These are phyloP conservation scores for Pisolithus microcarpus DNA, from an alignment of 768 basidiomycete species.

Conservation along the genomic window DNA sequence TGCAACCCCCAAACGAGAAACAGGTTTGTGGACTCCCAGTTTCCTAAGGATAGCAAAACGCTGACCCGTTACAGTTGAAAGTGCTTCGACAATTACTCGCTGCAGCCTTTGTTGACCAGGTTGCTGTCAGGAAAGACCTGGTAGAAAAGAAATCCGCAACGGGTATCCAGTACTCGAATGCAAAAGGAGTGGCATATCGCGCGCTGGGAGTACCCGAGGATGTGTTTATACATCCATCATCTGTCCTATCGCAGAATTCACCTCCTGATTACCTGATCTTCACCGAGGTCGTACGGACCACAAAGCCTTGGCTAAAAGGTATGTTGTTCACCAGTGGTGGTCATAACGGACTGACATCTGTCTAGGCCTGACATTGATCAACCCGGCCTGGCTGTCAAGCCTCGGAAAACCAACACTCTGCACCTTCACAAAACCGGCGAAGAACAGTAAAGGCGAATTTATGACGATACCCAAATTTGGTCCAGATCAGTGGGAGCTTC, in stretches of 20 bases:
- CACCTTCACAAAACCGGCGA: slow-evolving; percentile 80
- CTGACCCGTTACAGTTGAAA: slow-evolving; percentile 57
- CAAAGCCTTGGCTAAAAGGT: slow-evolving; percentile 78
- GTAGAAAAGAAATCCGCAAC: slow-evolving; percentile 49
- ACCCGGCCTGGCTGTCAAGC: slow-evolving; percentile 79
- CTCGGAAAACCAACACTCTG: slow-evolving; percentile 78
- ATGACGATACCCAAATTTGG: slow-evolving; percentile 84
- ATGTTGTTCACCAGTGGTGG: slow-evolving; percentile 7
- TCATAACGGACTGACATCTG: neutral
- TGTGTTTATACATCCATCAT: slow-evolving; percentile 88
- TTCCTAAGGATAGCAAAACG: neutral
- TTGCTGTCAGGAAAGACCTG: slow-evolving; percentile 86
- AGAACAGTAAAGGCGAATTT: slow-evolving; percentile 56
- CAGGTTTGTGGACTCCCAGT: slow-evolving; percentile 46
- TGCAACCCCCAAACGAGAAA: slow-evolving; percentile 68
- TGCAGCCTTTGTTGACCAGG: slow-evolving; percentile 91
- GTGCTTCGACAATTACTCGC: slow-evolving; percentile 81
- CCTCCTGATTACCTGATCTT: slow-evolving; percentile 88
- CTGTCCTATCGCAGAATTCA: slow-evolving; percentile 55
- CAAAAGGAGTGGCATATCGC: slow-evolving; percentile 76
- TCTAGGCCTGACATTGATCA: slow-evolving; percentile 74
- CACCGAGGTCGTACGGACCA: slow-evolving; percentile 74
- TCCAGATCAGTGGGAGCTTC: slow-evolving; percentile 80
- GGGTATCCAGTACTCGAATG: slow-evolving; percentile 65
- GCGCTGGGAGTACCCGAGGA: slow-evolving; percentile 78